These are phyloP conservation scores for Hondaea fermentalgiana DNA, from an alignment of 108 stramenopile genomes.

Conservation along the genomic window DNA sequence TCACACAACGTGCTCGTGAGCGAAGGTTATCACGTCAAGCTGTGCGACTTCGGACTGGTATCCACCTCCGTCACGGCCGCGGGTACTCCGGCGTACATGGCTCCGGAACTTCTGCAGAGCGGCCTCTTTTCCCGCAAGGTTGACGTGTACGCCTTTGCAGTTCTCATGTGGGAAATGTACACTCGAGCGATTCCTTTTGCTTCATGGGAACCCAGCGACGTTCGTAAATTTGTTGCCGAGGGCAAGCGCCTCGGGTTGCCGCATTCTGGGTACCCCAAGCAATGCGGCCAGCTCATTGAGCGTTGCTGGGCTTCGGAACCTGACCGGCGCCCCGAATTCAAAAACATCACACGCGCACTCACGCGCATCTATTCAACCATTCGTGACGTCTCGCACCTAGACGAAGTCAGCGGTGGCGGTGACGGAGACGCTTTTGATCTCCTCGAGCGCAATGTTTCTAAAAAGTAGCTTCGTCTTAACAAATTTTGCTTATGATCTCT, in stretches of 20 bases:
- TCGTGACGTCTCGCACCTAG: background rate
- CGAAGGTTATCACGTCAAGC: conserved; percentile 23
- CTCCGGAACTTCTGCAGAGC: conserved; percentile 32
- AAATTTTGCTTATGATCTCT: no score
- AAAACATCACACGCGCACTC: conserved; percentile 22
- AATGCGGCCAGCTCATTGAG: conserved; percentile 35
- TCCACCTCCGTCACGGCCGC: conserved; percentile 1
- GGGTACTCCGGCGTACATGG: conserved; percentile 48
- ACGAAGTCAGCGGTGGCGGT: background rate
- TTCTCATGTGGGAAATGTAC: conserved; percentile 54
- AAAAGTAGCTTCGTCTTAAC: background rate
- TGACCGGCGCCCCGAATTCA: conserved; percentile 38
- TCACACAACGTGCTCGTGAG: conserved; percentile 92
- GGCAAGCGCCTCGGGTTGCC: background rate
- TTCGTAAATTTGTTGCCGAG: conserved; percentile 24
- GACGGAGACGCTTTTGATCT: background rate
- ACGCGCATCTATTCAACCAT: background rate
- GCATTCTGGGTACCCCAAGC: background rate
- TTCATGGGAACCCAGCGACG: background rate
- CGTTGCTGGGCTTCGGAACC: conserved; percentile 45
- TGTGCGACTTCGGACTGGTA: conserved; percentile 46
- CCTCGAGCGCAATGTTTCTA: background rate
- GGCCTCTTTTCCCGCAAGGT: conserved; percentile 39
- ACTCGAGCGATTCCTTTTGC: conserved; percentile 28
- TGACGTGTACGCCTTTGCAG: conserved; percentile 58